These are phyloP conservation scores for Colletotrichum gloeosporioides DNA, from an alignment of 2,329 filamentous ascomycete genomes.

Conservation along the genomic window DNA sequence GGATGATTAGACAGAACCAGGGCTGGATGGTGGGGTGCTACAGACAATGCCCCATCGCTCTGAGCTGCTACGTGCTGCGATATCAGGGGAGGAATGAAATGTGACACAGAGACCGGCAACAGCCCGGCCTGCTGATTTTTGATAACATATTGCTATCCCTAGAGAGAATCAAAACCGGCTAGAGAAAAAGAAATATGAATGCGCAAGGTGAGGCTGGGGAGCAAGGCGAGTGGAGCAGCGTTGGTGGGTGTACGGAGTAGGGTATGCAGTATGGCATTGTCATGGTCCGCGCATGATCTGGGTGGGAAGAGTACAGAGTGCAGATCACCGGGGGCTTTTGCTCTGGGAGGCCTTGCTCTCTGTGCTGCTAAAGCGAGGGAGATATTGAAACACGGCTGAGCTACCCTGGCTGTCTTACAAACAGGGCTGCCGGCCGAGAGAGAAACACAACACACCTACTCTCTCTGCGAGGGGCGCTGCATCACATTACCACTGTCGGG, in stretches of 20 bases:
- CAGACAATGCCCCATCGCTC: neutral
- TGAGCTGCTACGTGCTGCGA: neutral
- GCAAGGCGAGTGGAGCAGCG: neutral
- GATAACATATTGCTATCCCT: neutral
- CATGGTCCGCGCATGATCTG: neutral
- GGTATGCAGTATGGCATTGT: neutral
- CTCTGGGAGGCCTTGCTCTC: neutral
- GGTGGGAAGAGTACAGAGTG: neutral
- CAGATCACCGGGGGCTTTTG: neutral
- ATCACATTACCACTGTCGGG: neutral
- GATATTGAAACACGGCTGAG: constrained; percentile 17
- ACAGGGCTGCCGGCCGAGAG: neutral
- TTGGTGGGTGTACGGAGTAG: neutral
- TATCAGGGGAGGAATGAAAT: neutral
- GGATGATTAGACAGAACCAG: neutral
- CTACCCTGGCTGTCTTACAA: neutral
- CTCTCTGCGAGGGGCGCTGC: neutral
- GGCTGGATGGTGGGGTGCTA: neutral
- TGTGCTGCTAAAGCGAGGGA: neutral
- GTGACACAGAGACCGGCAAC: neutral
- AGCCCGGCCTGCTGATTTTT: neutral
- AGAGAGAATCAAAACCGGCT: neutral
- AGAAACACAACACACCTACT: neutral
- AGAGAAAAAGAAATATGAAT: neutral
- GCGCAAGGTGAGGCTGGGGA: neutral